Conservation (phyloP, 176 grass and related monocot genomes). For the Aegilops speltoides region DNA sequence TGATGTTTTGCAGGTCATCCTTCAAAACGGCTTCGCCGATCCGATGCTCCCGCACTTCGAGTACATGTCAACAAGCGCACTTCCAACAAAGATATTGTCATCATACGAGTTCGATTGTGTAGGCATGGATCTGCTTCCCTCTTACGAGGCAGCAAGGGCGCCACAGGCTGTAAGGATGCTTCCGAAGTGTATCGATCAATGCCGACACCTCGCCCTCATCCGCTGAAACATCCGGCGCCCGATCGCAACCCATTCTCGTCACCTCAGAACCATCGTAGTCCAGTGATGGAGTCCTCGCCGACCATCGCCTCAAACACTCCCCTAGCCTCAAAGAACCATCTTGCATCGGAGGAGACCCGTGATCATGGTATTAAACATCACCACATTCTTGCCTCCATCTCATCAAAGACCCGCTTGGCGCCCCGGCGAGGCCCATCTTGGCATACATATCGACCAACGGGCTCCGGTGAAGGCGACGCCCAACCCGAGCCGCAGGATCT, state of each 20-base stretch:
- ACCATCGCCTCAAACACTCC: constrained; percentile 38
- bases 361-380: constrained; percentile 59
- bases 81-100: constrained; percentile 50
- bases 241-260: constrained; percentile 46
- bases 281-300: constrained; percentile 57
- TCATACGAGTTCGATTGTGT: constrained; percentile 56
- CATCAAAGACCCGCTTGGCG: constrained; percentile 45
- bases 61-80: constrained; percentile 70
- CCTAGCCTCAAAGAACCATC: constrained; percentile 40
- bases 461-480: constrained; percentile 44
- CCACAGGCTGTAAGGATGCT: constrained; percentile 58
- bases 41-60: constrained; percentile 57
- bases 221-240: constrained; percentile 48
- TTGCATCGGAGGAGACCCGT: constrained; percentile 48
- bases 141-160: constrained; percentile 38
- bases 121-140: constrained; percentile 58
- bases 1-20: constrained; percentile 52
- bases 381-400: constrained; percentile 44
- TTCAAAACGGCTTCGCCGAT: constrained; percentile 49
- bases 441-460: constrained; percentile 64
- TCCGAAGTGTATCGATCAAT: constrained; percentile 67
- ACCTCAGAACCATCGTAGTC: constrained; percentile 63
- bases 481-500: constrained; percentile 46
- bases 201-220: constrained; percentile 39
- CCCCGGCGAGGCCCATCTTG: constrained; percentile 35